Conservation (phyloP, 2,329 filamentous ascomycete species). For the Exophiala calicioides region DNA sequence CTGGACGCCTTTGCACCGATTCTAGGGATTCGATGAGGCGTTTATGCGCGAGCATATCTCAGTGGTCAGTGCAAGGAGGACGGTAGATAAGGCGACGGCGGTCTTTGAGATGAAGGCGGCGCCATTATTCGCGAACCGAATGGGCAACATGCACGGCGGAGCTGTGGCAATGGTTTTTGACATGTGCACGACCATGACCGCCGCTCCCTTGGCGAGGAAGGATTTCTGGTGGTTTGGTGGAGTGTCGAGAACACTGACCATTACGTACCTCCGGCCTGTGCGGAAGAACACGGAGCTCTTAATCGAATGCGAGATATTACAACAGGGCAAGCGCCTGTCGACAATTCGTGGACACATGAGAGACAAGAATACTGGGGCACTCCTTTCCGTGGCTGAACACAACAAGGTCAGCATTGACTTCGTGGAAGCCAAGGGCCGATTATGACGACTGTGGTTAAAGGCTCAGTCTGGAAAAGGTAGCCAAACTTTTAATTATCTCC, state of each 20-base stretch:
- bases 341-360: slow-evolving; percentile 16
- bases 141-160: slow-evolving; percentile 19
- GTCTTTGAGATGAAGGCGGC: slow-evolving; percentile 19
- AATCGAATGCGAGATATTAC: slow-evolving; percentile 19
- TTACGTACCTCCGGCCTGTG: slow-evolving; percentile 20
- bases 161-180: slow-evolving; percentile 20
- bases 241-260: slow-evolving; percentile 16
- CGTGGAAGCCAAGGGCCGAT: neutral
- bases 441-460: too few relatives aligned
- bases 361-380: slow-evolving; percentile 14
- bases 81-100: slow-evolving; percentile 6
- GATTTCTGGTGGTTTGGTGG: slow-evolving; percentile 22
- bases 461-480: too few relatives aligned
- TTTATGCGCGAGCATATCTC: slow-evolving; percentile 18
- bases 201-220: slow-evolving; percentile 14
- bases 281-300: slow-evolving; percentile 8
- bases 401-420: slow-evolving; percentile 22
- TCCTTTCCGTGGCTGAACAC: slow-evolving; percentile 19
- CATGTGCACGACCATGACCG: slow-evolving; percentile 20
- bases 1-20: neutral
- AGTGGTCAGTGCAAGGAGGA: slow-evolving; percentile 12
- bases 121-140: slow-evolving; percentile 18
- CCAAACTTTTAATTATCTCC: too few relatives aligned
- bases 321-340: slow-evolving; percentile 6
- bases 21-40: slow-evolving; percentile 19